Evolutionary conservation across 805 yeast genomes (phyloP), one percentile per base, ranked within the genome.

Genomic region (Starmerella asiatica): DNA sequence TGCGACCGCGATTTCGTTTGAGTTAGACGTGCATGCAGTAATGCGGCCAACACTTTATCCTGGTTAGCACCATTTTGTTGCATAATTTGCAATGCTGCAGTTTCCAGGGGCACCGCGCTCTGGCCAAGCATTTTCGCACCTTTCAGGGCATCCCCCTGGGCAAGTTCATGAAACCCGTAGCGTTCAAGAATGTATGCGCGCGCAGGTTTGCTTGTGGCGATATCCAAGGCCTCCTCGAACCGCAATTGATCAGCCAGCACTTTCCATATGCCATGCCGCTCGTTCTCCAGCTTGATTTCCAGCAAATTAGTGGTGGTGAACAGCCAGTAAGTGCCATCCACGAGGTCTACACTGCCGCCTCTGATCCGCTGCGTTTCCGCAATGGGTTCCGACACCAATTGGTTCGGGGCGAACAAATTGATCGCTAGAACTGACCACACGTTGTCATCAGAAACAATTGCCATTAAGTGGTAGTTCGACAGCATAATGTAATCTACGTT

Each of bases 241-340:
- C 70, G 59, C 6, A 63, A 57, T 37, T 63, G 63, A 3, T 65
- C 67, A n/a, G 76, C 54, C 51, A 76, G 57, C 0, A 71, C 62
- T 38, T 69, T 70, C 94, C 96, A 83, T 3, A 86, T 75, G 20
- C 79, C 79, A 4, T 69, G 62, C 4, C 75, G 65, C 56, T 88
- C 96, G 52, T 79, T 70, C 27, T 68, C 68, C 11, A 82, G 63
- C 8, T 47, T 50, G 5, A 91, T 59, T 55, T 91, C 98, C 54
- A 69, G 80, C 8, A 91, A 73, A 36, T 65, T 66, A 4, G 60
- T 53, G 11, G 62, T 57, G 0, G 91, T 73, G 50, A 64, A 82
- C 3, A 80, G 58, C 98, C 98, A 91, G 50, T 64, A 80, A 0
- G 97, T 81, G 1, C 64, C 54, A 32, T 59, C 58, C 3, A 57